Conservation (phyloP, 768 basidiomycete genomes). For the Lactarius pseudohatsudake region DNA sequence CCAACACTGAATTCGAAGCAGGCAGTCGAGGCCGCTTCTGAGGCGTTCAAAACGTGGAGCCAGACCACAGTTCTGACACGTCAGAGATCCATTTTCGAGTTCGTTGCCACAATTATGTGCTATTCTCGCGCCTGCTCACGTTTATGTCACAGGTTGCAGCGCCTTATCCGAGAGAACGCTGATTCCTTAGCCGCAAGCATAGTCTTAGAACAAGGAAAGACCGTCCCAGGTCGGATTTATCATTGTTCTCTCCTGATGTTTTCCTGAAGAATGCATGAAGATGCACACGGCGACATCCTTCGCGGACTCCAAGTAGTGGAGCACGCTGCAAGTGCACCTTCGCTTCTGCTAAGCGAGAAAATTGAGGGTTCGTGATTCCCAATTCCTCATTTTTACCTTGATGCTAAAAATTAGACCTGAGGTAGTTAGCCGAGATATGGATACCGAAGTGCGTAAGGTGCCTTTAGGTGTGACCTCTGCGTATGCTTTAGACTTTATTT, state of each 20-base stretch:
- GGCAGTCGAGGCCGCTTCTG: constrained; percentile 79
- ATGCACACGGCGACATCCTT: constrained; percentile 93
- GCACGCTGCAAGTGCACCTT: constrained; percentile 76
- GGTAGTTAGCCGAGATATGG: constrained; percentile 92
- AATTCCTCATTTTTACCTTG: not conserved
- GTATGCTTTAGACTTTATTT: constrained; percentile 31
- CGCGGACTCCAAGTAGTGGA: constrained; percentile 91
- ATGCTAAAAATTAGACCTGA: not conserved
- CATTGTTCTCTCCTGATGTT: constrained; percentile 11
- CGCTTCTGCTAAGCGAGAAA: constrained; percentile 85
- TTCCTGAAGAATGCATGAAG: constrained; percentile 39
- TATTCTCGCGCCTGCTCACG: constrained; percentile 10
- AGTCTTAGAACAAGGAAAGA: constrained; percentile 96
- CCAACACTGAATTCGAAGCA: constrained; percentile 74
- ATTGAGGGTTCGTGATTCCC: constrained; percentile 66
- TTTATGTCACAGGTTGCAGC: constrained; percentile 65
- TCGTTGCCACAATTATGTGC: constrained; percentile 34
- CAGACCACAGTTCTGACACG: constrained; percentile 79
- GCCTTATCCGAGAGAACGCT: constrained; percentile 79
- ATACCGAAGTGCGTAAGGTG: constrained; percentile 80
- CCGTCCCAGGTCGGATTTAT: constrained; percentile 60
- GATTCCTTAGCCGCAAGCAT: constrained; percentile 87
- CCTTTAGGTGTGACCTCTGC: constrained; percentile 87
- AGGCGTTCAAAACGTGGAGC: constrained; percentile 90
- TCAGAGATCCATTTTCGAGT: constrained; percentile 90